Evolutionary conservation across 352 stramenopile species (phyloP), one percentile per base, ranked within the genome.

Genomic region (Phytophthora citricola): DNA sequence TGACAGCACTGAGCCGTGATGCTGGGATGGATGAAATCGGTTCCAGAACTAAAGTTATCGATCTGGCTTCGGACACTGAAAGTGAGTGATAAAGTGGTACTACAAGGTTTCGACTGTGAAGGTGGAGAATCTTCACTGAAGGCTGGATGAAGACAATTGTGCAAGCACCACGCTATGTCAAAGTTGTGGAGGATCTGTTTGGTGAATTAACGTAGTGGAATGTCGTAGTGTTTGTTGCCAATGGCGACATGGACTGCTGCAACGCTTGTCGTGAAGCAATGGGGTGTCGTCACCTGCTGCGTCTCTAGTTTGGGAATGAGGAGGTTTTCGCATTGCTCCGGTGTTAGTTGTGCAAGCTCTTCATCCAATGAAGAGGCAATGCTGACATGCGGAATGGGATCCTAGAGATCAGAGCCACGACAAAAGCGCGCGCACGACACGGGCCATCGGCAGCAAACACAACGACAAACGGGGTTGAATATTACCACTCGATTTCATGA

Each of bases 171-270:
- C 10, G n/a, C 20, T 58, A 17, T 38, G 17, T 43, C 31, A 63
- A 36, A 48, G 14, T 40, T 45, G 36, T 43, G 34, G 34, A 38
- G 20, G 31, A 51, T 56, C n/a, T 27, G 48, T 29, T 32, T 32
- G 17, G 41, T 26, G 24, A 26, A 36, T 81, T 62, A 90, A 27
- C 71, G 68, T 26, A 93, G 79, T 15, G 79, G 63, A 51, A 91
- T 87, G 47, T 78, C 66, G 73, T 90, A 94, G 65, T 88, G 81
- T 78, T 93, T 94, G 81, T 94, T 94, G 68, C 86, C 86, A 65
- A 93, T 91, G 57, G 77, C 73, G 32, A 89, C 79, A 58, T 90
- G 76, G 43, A 93, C 79, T 66, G 67, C 32, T 71, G 55, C 41
- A 40, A 76, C 41, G 34, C 51, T 52, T 66, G 56, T 54, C 4